Conservation (phyloP, 1,284 basidiomycete species). For the Tilletia setariae region DNA sequence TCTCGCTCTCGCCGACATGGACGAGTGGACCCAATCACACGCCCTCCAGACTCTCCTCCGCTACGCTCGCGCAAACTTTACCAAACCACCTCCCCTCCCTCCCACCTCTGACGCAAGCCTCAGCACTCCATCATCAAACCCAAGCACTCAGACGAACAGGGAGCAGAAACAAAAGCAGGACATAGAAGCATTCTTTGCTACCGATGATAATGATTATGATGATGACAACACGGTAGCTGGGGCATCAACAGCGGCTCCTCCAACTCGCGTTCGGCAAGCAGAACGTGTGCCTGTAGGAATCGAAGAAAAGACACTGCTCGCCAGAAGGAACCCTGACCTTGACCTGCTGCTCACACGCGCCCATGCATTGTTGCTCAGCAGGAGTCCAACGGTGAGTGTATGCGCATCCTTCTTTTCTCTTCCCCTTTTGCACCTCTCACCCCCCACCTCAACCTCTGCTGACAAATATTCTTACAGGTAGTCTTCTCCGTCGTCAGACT, state of each 20-base stretch:
- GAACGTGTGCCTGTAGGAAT: background rate
- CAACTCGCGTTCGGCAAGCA: background rate
- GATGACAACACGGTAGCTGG: background rate
- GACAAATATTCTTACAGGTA: background rate
- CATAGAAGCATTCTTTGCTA: conserved; percentile 31
- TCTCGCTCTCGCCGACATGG: conserved; percentile 77
- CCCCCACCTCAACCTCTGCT: background rate
- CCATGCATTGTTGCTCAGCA: conserved; percentile 32
- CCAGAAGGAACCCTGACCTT: conserved; percentile 40
- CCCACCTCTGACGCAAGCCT: background rate
- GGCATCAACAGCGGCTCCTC: background rate
- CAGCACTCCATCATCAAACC: background rate
- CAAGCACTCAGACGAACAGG: background rate
- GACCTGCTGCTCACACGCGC: conserved; percentile 38
- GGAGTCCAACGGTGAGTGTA: conserved; percentile 31
- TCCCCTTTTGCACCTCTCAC: background rate
- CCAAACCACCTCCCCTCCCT: background rate
- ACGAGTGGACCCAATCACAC: conserved; percentile 91
- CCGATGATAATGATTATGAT: background rate
- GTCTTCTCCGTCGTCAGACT: background rate
- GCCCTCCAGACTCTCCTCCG: conserved; percentile 73
- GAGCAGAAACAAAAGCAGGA: conserved; percentile 15
- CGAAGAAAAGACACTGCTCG: background rate
- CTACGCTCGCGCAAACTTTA: conserved; percentile 79
- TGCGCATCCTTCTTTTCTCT: background rate